A percentile compares a stretch with the other conserved stretches of the same genome.
Conservation (phyloP, 1,284 basidiomycete genomes). For the Gomphus sp. region DNA sequence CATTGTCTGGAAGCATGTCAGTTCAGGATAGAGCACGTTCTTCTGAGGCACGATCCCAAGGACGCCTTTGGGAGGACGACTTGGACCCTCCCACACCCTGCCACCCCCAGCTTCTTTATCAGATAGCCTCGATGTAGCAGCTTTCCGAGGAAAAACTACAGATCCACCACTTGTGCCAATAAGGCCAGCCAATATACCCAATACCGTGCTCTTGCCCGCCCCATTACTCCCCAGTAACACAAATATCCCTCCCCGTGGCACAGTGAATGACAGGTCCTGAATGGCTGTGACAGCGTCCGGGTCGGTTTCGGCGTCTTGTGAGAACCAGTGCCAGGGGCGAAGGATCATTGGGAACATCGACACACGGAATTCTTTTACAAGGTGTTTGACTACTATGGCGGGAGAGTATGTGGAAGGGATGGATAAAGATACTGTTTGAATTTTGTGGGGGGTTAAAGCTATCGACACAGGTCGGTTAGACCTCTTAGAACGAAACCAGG, state of each 20-base stretch:
- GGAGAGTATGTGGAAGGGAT: not conserved
- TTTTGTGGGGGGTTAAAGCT: not conserved
- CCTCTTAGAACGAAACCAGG: conserved; percentile 20
- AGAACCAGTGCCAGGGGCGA: not conserved
- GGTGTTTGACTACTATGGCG: not conserved
- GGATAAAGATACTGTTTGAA: not conserved
- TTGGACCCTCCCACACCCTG: conserved; percentile 22
- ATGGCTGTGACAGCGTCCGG: conserved; percentile 48
- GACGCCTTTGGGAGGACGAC: conserved; percentile 28
- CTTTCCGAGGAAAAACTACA: conserved; percentile 35
- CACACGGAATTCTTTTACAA: not conserved
- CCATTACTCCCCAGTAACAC: conserved; percentile 70
- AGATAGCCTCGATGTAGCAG: not conserved
- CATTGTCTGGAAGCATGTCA: conserved; percentile 67
- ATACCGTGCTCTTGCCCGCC: conserved; percentile 70
- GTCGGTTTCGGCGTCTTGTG: conserved; percentile 1
- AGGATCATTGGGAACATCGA: not conserved
- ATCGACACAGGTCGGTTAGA: not conserved
- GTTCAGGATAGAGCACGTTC: conserved; percentile 73
- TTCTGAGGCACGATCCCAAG: conserved; percentile 77
- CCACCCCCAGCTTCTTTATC: not conserved
- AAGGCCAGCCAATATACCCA: conserved; percentile 60
- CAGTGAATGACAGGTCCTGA: conserved; percentile 50
- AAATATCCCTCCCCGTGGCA: conserved; percentile 64
- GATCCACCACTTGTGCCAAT: conserved; percentile 48